Conservation (phyloP, 2,329 filamentous ascomycete genomes). For the Ilyonectria sp. region DNA sequence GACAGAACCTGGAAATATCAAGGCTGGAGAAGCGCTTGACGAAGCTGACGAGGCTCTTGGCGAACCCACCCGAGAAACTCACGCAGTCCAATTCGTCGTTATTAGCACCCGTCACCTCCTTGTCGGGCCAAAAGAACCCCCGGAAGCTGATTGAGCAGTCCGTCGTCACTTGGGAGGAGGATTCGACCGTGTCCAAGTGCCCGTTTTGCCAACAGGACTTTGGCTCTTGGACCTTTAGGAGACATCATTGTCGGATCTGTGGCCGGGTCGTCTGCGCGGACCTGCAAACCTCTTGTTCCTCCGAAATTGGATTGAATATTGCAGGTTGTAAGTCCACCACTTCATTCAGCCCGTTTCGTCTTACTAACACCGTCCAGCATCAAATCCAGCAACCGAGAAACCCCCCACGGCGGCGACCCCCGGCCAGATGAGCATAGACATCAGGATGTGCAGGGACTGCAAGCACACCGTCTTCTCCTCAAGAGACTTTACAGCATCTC, state of each 20-base stretch:
- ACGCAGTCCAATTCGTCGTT: constrained; percentile 65
- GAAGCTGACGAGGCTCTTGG: constrained; percentile 87
- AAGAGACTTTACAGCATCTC: constrained; percentile 82
- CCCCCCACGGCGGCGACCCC: constrained; percentile 44
- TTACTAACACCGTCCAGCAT: constrained; percentile 30
- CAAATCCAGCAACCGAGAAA: constrained; percentile 60
- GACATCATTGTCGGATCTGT: constrained; percentile 96
- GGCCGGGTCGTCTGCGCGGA: constrained; percentile 95
- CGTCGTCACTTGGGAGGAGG: constrained; percentile 95
- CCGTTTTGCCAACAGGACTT: constrained; percentile 98
- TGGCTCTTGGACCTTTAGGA: constrained; percentile 89
- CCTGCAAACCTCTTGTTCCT: constrained; percentile 85
- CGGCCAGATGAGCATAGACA: constrained; percentile 78
- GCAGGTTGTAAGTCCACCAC: constrained; percentile 28
- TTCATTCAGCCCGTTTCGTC: background rate
- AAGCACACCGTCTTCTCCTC: constrained; percentile 74
- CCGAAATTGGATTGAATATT: constrained; percentile 81
- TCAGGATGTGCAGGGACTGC: constrained; percentile 95
- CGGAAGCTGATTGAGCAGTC: constrained; percentile 90
- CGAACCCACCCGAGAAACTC: constrained; percentile 80
- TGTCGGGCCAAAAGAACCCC: constrained; percentile 80
- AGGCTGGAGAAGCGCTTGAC: constrained; percentile 93
- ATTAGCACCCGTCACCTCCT: constrained; percentile 72
- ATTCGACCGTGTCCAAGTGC: constrained; percentile 83
- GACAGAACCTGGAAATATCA: constrained; percentile 88